Evolutionary conservation across 2,329 filamentous ascomycete species (phyloP).

Genomic region (Pseudocercospora ulei): DNA sequence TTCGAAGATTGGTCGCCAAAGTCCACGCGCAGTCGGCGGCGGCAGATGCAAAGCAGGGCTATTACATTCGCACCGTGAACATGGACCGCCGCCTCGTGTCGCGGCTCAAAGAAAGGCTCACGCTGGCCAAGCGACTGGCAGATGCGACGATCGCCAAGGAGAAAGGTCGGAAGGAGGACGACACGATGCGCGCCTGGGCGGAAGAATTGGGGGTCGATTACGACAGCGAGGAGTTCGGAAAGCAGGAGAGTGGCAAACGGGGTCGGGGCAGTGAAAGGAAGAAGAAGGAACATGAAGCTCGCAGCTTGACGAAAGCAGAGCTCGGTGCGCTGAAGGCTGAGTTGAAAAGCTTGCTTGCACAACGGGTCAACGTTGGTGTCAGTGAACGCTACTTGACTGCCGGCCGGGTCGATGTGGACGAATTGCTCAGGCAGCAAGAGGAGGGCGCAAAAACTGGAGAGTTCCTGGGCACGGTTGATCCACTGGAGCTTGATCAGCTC

Average conservation of each 20-base stretch:
- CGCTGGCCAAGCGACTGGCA: conserved; percentile 75
- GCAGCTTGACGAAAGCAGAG: conserved; percentile 61
- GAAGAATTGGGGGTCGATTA: conserved; percentile 92
- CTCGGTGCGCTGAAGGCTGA: conserved; percentile 60
- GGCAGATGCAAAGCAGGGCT: conserved; percentile 40
- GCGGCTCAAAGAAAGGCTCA: conserved; percentile 65
- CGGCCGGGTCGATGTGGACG: conserved; percentile 72
- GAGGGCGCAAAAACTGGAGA: conserved; percentile 51
- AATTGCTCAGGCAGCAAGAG: conserved; percentile 46
- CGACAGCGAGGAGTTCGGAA: conserved; percentile 73
- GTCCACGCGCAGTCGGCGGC: conserved; percentile 57
- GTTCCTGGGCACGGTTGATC: conserved; percentile 52
- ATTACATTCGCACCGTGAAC: conserved; percentile 69
- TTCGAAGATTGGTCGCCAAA: conserved; percentile 73
- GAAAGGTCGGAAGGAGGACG: conserved; percentile 71
- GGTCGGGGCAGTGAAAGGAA: conserved; percentile 61
- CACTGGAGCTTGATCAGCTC: conserved; percentile 36
- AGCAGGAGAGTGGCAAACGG: conserved; percentile 49
- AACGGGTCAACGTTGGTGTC: conserved; percentile 75
- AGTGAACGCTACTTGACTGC: conserved; percentile 76
- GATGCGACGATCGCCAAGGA: conserved; percentile 78
- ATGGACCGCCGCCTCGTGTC: conserved; percentile 70
- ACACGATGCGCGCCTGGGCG: conserved; percentile 72
- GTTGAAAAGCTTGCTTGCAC: conserved; percentile 58
- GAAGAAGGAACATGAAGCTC: conserved; percentile 62